Evolutionary conservation across 768 basidiomycete species (phyloP).

Genomic region (Lyophyllum shimeji): DNA sequence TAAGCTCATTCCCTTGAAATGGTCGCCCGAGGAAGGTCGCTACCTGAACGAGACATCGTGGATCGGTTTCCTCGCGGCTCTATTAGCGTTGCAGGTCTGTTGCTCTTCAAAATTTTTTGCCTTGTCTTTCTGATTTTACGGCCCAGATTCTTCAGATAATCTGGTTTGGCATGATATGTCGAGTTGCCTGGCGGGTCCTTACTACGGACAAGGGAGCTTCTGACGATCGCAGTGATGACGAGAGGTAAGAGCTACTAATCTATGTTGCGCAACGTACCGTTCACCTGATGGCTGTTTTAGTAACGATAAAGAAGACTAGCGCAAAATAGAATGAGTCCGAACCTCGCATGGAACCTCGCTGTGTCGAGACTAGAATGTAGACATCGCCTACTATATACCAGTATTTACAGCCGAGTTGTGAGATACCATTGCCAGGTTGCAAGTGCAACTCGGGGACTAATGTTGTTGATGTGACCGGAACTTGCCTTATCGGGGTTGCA

Average conservation of each 20-base stretch:
- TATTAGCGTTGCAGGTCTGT: constrained; percentile 63
- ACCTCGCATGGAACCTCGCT: not conserved
- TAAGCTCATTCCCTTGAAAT: constrained; percentile 47
- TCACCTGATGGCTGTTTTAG: constrained; percentile 17
- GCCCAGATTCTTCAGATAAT: constrained; percentile 67
- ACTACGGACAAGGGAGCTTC: constrained; percentile 71
- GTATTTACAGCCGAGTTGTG: constrained; percentile 3
- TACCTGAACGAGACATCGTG: constrained; percentile 51
- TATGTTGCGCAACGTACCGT: constrained; percentile 2
- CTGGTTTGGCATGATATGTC: constrained; percentile 88
- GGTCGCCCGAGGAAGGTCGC: constrained; percentile 57
- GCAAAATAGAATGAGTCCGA: constrained; percentile 6
- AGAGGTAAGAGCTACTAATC: constrained; percentile 40
- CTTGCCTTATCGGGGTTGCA: constrained; percentile 38
- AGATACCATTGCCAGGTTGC: not conserved
- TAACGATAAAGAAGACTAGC: constrained; percentile 32
- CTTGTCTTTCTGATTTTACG: constrained; percentile 10
- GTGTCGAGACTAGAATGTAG: not conserved
- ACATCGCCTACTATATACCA: constrained; percentile 4
- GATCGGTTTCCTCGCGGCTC: constrained; percentile 49
- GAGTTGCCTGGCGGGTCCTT: constrained; percentile 80
- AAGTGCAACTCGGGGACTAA: not conserved
- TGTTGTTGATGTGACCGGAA: constrained; percentile 10
- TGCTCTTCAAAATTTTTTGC: too few relatives aligned
- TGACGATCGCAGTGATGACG: constrained; percentile 86